These are phyloP conservation scores for Leucaena leucocephala DNA, from an alignment of 306 rosid species.

Conservation along the genomic window DNA sequence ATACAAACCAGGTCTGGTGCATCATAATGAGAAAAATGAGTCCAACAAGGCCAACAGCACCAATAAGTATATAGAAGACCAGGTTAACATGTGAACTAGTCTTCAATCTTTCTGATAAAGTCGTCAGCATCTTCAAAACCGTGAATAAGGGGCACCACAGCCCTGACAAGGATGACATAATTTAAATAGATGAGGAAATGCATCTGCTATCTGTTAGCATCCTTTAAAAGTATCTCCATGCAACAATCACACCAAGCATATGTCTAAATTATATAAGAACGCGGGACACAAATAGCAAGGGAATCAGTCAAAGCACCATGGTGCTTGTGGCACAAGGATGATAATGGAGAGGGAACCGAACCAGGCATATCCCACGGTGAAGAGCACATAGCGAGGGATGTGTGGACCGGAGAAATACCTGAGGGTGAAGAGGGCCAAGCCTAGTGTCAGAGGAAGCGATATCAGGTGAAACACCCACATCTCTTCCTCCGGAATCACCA, in stretches of 20 bases:
- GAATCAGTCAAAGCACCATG: constrained; percentile 1
- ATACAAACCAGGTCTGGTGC: constrained; percentile 69
- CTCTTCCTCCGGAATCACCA: constrained; percentile 21
- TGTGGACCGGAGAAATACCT: constrained; percentile 83
- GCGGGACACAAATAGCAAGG: neutral
- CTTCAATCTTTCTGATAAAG: constrained; percentile 86
- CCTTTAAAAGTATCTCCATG: constrained; percentile 23
- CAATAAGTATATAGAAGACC: constrained; percentile 79
- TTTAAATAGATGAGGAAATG: constrained; percentile 54
- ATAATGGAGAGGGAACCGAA: constrained; percentile 88
- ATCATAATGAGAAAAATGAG: constrained; percentile 68
- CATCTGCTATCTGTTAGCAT: constrained; percentile 30
- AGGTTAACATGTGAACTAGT: constrained; percentile 86
- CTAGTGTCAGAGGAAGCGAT: constrained; percentile 82
- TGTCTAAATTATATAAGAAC: neutral
- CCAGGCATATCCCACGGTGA: constrained; percentile 95
- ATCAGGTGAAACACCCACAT: constrained; percentile 99
- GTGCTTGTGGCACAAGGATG: constrained; percentile 56
- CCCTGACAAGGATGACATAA: constrained; percentile 77
- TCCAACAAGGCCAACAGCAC: constrained; percentile 79
- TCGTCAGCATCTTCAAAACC: constrained; percentile 99
- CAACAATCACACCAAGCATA: constrained; percentile 16
- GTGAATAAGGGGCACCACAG: constrained; percentile 99
- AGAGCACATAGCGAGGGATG: constrained; percentile 81
- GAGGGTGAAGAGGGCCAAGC: constrained; percentile 80